A percentile compares a stretch with the other conserved stretches of the same genome.
These are phyloP conservation scores for Teratosphaeria nubilosa DNA, from an alignment of 2,329 filamentous ascomycete genomes.

Conservation along the genomic window DNA sequence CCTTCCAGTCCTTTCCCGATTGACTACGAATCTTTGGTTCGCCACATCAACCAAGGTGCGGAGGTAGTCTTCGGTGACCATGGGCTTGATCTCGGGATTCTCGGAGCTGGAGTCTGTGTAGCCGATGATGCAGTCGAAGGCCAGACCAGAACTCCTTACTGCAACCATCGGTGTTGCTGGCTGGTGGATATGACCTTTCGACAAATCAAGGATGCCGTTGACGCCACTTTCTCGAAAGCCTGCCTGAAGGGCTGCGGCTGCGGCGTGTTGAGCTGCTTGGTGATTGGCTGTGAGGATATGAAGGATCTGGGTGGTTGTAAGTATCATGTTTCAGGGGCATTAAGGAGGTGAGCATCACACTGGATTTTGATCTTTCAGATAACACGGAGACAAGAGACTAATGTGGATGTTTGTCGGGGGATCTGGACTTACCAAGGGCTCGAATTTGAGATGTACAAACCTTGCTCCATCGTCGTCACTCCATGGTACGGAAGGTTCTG, in stretches of 20 bases:
- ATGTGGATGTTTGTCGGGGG: neutral
- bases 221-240: constrained; percentile 89
- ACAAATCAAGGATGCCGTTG: constrained; percentile 14
- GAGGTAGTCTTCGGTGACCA: constrained; percentile 61
- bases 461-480: constrained; percentile 12
- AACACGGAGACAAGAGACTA: neutral
- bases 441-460: constrained; percentile 78
- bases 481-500: neutral
- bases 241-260: constrained; percentile 65
- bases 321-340: neutral
- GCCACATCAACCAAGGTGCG: constrained; percentile 56
- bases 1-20: constrained; percentile 55
- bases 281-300: constrained; percentile 73
- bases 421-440: constrained; percentile 68
- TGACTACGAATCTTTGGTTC: constrained; percentile 65
- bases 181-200: neutral
- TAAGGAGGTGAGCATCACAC: neutral
- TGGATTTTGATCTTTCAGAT: no score
- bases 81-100: constrained; percentile 30
- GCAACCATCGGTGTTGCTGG: constrained; percentile 56
- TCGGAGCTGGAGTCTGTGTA: constrained; percentile 15
- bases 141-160: constrained; percentile 71
- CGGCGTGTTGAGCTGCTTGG: constrained; percentile 61
- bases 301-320: constrained; percentile 54
- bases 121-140: constrained; percentile 73